Evolutionary conservation across 2,329 filamentous ascomycete species (phyloP).

Genomic region (Cladosporium phlei): DNA sequence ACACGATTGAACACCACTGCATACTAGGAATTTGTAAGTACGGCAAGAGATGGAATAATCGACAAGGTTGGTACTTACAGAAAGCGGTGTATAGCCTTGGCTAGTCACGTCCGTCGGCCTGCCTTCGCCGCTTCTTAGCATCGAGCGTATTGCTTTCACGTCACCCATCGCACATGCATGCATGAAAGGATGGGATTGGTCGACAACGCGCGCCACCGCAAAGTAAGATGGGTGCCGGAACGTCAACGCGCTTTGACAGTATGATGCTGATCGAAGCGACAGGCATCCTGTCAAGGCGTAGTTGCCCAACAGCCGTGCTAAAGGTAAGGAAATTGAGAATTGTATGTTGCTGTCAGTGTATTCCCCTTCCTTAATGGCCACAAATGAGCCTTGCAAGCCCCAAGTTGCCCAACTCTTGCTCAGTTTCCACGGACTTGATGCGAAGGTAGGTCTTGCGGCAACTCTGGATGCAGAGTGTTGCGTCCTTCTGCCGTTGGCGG

Average conservation of each 20-base stretch:
- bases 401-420: background rate
- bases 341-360: background rate
- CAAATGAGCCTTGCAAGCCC: background rate
- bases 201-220: background rate
- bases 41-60: background rate
- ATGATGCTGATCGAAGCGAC: background rate
- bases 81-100: background rate
- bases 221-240: background rate
- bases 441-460: background rate
- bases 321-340: background rate
- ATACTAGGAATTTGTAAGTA: background rate
- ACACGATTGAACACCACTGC: background rate
- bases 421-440: background rate
- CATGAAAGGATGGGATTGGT: background rate
- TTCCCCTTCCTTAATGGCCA: background rate
- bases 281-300: background rate
- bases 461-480: background rate
- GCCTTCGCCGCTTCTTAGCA: constrained; percentile 1
- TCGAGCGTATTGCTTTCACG: background rate
- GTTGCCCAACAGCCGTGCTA: background rate
- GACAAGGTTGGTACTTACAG: background rate
- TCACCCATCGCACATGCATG: background rate
- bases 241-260: background rate
- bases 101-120: background rate
- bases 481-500: background rate